Conservation (phyloP, 2,329 filamentous ascomycete species). For the Verticillium tricorpus region DNA sequence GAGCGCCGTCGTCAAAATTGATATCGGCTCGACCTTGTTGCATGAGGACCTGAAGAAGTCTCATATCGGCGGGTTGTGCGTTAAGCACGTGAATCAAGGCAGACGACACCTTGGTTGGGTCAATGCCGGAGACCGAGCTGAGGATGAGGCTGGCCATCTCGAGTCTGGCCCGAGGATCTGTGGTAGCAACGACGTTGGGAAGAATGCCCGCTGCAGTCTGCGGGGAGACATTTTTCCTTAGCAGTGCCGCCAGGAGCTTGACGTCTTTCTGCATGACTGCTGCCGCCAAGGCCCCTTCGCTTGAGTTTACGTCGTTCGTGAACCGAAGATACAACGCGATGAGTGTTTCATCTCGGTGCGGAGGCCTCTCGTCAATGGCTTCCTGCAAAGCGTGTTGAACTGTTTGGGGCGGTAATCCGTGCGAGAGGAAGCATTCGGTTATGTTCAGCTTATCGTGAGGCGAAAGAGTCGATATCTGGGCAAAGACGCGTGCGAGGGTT, state of each 20-base stretch:
- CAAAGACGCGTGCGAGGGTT: constrained; percentile 45
- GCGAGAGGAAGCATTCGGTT: constrained; percentile 44
- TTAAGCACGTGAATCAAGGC: constrained; percentile 38
- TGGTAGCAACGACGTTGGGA: constrained; percentile 40
- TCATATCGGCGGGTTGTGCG: constrained; percentile 43
- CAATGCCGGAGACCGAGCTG: constrained; percentile 37
- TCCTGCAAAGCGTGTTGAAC: constrained; percentile 47
- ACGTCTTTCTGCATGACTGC: constrained; percentile 46
- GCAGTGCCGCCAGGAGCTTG: constrained; percentile 37
- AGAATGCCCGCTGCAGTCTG: constrained; percentile 44
- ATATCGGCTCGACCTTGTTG: constrained; percentile 48
- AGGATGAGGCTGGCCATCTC: constrained; percentile 45
- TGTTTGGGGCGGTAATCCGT: constrained; percentile 39
- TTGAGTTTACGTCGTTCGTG: constrained; percentile 50
- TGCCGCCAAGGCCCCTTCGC: constrained; percentile 42
- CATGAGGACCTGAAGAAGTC: constrained; percentile 43
- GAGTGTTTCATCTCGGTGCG: constrained; percentile 43
- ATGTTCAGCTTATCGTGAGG: constrained; percentile 40
- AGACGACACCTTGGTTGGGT: constrained; percentile 34
- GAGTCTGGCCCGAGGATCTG: constrained; percentile 35
- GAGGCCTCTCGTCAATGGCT: constrained; percentile 43
- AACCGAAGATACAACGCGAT: constrained; percentile 48
- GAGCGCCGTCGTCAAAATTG: constrained; percentile 41
- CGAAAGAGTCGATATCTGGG: constrained; percentile 38
- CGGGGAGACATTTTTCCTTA: constrained; percentile 39